A percentile compares a stretch with the other conserved stretches of the same genome.
phyloP scores from a whole-genome alignment of 1,139 yeast genomes.

The Taphrina flavorubra region DNA sequence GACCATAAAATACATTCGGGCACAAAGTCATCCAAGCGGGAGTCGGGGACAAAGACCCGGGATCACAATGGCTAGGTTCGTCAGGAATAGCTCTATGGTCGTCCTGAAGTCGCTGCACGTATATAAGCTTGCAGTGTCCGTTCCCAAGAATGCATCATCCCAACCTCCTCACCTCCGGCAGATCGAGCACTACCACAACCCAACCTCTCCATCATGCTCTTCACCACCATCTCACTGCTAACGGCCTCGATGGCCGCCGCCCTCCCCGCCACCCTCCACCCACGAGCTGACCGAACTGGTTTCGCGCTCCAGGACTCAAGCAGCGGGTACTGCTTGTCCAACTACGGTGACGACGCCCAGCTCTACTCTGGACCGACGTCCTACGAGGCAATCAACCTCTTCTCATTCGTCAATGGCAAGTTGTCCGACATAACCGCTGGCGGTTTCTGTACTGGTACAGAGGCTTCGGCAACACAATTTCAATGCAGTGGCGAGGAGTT shows the following conservation, averaged over 20 bases:
- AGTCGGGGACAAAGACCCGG: conserved; percentile 11
- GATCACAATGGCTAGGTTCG: background rate
- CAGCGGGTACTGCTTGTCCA: conserved; percentile 24
- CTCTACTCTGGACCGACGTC: conserved; percentile 21
- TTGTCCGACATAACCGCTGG: conserved; percentile 23
- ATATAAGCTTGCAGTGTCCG: background rate
- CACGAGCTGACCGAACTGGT: conserved; percentile 20
- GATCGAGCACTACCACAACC: background rate
- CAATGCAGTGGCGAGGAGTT: conserved; percentile 27
- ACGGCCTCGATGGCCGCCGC: conserved; percentile 23
- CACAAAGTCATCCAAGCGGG: background rate
- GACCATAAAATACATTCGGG: background rate
- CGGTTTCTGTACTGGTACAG: conserved; percentile 21
- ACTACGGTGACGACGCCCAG: conserved; percentile 21
- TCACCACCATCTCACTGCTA: conserved; percentile 9
- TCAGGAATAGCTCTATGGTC: conserved; percentile 5
- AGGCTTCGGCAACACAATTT: conserved; percentile 21
- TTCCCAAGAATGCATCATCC: conserved; percentile 1
- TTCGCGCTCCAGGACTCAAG: conserved; percentile 28
- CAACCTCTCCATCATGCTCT: background rate
- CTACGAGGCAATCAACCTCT: conserved; percentile 13
- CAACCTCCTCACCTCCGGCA: background rate
- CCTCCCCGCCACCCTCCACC: conserved; percentile 11
- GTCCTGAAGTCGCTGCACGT: background rate
- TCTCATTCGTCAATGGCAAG: conserved; percentile 9